Evolutionary conservation across 768 basidiomycete species (phyloP), one percentile per base, ranked within the genome.

Genomic region (Galerina sulciceps): DNA sequence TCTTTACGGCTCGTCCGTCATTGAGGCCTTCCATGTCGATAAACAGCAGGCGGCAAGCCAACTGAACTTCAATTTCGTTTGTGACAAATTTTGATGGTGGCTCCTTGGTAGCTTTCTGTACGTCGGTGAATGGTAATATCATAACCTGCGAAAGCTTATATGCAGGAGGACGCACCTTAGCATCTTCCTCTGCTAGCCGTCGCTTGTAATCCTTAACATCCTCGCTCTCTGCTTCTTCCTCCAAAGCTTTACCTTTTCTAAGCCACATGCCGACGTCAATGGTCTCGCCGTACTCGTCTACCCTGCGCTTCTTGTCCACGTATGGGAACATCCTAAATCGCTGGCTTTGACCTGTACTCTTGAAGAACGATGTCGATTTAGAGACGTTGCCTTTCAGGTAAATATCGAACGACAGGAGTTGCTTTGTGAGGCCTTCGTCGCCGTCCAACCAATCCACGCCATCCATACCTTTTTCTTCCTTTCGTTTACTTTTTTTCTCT

Each of bases 271-370:
- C 94, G 6, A 99, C 90, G 72, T 99, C 97, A 51, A 99, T 80
- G 10, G 88, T 90, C 78, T 99, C 97, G 9, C 97, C 97, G 70
- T 93, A 99, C 64, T 92, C 93, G 69, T 99, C 97, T 18, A 99
- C 92, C 63, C 91, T 83, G 63, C 94, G 79, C 69, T 90, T 93
- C 74, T 93, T 90, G 75, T 99, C 96, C 26, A 96, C 86, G 63
- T 94, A 95, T 0, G 97, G 97, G 76, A 98, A 99, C 95, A 98
- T 98, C 62, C 96, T 83, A 72, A 92, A 99, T 52, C 97, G 80
- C 62, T 91, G 92, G 14, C 83, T 77, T 63, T 90, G 88, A 13
- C 85, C 86, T 9, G 85, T 77, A 57, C 78, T 89, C 72, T 94
- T 94, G 81, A 95, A 96, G 76, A 94, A 95, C 2, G 89, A 88